phyloP scores from a whole-genome alignment of 2,329 filamentous ascomycete species.

The Xylaria sp. region DNA sequence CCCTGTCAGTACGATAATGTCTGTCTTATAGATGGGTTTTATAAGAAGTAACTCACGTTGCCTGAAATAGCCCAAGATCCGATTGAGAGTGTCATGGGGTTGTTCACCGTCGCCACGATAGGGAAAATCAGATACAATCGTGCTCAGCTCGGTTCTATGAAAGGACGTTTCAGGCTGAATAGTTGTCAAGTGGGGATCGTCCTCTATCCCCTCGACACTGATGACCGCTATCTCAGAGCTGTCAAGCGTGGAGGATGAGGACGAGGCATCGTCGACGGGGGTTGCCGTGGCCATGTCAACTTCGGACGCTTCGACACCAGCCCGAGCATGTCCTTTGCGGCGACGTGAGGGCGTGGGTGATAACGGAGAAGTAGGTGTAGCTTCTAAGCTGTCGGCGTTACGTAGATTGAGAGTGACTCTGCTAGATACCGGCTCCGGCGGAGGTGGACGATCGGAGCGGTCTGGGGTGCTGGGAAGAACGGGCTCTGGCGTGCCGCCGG shows the following conservation, averaged over 20 bases:
- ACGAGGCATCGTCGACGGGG: slow-evolving; percentile 29
- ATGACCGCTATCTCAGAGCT: slow-evolving; percentile 44
- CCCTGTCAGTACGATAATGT: slow-evolving; percentile 15
- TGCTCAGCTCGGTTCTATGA: slow-evolving; percentile 19
- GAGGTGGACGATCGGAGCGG: slow-evolving; percentile 31
- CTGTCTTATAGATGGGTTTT: not conserved
- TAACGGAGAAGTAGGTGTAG: slow-evolving; percentile 39
- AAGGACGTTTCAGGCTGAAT: slow-evolving; percentile 30
- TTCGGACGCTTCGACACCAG: slow-evolving; percentile 44
- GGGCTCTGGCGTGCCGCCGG: slow-evolving; percentile 37
- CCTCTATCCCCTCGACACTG: slow-evolving; percentile 35
- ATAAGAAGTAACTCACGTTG: slow-evolving; percentile 24
- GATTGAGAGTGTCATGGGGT: slow-evolving; percentile 27
- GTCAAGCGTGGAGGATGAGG: slow-evolving; percentile 36
- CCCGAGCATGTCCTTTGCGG: slow-evolving; percentile 33
- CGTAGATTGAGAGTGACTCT: slow-evolving; percentile 58
- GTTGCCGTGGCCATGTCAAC: slow-evolving; percentile 33
- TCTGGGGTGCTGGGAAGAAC: slow-evolving; percentile 39
- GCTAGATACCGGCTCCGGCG: slow-evolving; percentile 46
- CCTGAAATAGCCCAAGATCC: slow-evolving; percentile 27
- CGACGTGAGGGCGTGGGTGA: slow-evolving; percentile 35
- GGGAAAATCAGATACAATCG: slow-evolving; percentile 28
- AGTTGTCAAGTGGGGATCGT: slow-evolving; percentile 30
- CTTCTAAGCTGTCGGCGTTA: slow-evolving; percentile 38
- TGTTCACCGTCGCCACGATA: slow-evolving; percentile 28